Percentiles rank a stretch among this genome's conserved stretches.
Conservation (phyloP, 179 eudicot genomes). For the Heliamphora pulchella region DNA sequence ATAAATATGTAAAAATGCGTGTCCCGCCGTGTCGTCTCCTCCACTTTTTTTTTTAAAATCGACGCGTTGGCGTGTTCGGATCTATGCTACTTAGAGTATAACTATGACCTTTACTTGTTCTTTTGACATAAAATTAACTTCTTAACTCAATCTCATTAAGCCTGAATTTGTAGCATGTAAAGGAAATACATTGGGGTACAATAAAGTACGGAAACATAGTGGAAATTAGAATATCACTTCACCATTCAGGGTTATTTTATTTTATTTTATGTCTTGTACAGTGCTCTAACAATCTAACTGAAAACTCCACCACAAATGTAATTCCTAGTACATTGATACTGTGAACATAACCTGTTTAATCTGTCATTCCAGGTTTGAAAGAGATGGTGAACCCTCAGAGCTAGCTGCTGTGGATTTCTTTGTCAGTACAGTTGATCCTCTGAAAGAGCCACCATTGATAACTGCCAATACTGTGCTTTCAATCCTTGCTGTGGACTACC, state of each 20-base stretch:
- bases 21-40: no score
- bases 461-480: conserved; percentile 79
- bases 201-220: no score
- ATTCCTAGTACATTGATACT: neutral
- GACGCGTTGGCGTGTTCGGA: no score
- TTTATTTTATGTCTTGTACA: no score
- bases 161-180: neutral
- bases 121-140: neutral
- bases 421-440: conserved; percentile 83
- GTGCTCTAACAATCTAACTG: neutral
- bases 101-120: neutral
- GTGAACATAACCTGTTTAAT: neutral
- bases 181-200: no score
- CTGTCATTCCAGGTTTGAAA: conserved; percentile 48
- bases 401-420: conserved; percentile 81
- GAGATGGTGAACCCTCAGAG: conserved; percentile 79
- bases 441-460: conserved; percentile 84
- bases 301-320: neutral
- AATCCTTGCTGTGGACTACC: conserved; percentile 80
- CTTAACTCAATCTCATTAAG: neutral
- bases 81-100: no score
- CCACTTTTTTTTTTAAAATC: no score
- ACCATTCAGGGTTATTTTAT: no score
- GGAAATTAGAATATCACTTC: neutral
- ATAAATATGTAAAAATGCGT: no score